These are phyloP conservation scores for Sequoia sempervirens DNA, from an alignment of 75 land plant species.

Conservation along the genomic window DNA sequence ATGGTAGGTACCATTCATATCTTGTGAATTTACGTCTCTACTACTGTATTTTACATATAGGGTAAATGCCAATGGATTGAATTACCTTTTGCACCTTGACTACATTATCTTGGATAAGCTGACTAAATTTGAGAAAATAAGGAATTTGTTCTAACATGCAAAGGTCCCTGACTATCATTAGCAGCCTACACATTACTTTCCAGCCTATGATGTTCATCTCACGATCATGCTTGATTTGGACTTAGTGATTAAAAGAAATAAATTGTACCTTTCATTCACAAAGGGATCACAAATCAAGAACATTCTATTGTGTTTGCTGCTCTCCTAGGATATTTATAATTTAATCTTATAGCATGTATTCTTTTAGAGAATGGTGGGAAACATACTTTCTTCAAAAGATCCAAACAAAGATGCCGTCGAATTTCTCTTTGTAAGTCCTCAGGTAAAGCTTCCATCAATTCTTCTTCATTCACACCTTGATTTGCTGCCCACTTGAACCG, in stretches of 20 bases:
- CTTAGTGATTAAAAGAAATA: not conserved
- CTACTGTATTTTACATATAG: not conserved
- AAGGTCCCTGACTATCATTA: not conserved
- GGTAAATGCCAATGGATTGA: not conserved
- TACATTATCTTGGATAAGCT: not conserved
- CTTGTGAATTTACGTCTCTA: not conserved
- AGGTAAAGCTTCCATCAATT: slow-evolving; percentile 53
- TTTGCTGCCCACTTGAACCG: slow-evolving; percentile 75
- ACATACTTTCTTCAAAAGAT: slow-evolving; percentile 56
- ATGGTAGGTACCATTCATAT: not conserved
- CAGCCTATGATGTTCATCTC: not conserved
- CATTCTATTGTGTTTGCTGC: not conserved
- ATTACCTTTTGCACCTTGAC: not conserved
- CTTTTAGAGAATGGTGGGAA: not conserved
- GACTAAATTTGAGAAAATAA: not conserved
- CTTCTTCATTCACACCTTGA: slow-evolving; percentile 69
- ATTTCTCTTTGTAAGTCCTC: slow-evolving; percentile 77
- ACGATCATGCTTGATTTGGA: not conserved
- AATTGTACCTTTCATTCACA: not conserved
- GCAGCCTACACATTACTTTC: not conserved
- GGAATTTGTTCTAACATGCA: not conserved
- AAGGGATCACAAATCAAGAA: not conserved
- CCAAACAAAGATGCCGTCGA: slow-evolving; percentile 52
- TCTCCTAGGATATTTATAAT: not conserved
- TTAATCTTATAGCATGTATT: not conserved